phyloP scores from a whole-genome alignment of 192 early-diverging fungal genomes.

The Lobulomyces angularis region DNA sequence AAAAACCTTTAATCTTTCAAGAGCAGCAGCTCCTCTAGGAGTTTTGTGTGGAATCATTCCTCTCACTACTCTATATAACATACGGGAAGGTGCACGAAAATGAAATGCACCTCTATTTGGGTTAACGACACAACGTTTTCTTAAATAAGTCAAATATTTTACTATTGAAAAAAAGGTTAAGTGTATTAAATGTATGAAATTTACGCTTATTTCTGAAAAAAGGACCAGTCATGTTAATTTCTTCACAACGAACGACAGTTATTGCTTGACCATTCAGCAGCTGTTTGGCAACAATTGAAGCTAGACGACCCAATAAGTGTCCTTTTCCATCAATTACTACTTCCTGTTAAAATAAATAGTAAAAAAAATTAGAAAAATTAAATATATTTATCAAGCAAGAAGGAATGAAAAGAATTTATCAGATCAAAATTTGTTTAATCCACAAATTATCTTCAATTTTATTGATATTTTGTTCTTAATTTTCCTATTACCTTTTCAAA shows the following conservation, averaged over 20 bases:
- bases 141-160: slow-evolving; percentile 89
- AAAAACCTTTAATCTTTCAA: slow-evolving; percentile 97
- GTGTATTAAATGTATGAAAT: slow-evolving; percentile 15
- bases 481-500: too few relatives aligned
- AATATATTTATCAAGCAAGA: too few relatives aligned
- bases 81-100: slow-evolving; percentile 93
- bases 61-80: slow-evolving; percentile 93
- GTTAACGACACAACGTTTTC: slow-evolving; percentile 97
- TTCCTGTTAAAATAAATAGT: slow-evolving; percentile 62
- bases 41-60: slow-evolving; percentile 99
- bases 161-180: slow-evolving; percentile 38
- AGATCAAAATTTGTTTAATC: too few relatives aligned
- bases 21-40: slow-evolving; percentile 88
- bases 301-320: slow-evolving; percentile 94
- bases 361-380: too few relatives aligned
- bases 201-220: slow-evolving; percentile 99
- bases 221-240: slow-evolving; percentile 93
- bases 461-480: too few relatives aligned
- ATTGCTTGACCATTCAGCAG: slow-evolving; percentile 93
- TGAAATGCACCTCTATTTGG: slow-evolving; percentile 95
- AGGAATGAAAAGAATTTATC: too few relatives aligned
- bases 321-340: slow-evolving; percentile 98
- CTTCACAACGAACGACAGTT: slow-evolving; percentile 96
- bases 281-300: slow-evolving; percentile 97
- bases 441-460: too few relatives aligned